Percentiles rank a stretch among this genome's conserved stretches.
Conservation (phyloP, 208 protist genomes). For the Willaertia magna region DNA sequence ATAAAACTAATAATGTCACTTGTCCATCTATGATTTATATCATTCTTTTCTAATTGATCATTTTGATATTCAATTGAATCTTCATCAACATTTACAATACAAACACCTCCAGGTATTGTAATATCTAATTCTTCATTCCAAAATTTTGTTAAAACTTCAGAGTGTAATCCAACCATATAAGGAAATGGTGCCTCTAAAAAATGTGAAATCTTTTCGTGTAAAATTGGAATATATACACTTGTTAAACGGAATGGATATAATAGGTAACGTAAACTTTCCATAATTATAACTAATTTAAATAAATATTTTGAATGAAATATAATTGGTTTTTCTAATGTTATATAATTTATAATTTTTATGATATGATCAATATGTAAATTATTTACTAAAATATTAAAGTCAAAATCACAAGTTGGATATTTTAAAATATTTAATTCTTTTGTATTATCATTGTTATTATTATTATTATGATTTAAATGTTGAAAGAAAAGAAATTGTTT, state of each 20-base stretch:
- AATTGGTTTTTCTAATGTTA: neutral
- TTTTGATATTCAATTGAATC: neutral
- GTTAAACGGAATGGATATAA: neutral
- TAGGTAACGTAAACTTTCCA: neutral
- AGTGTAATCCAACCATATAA: neutral
- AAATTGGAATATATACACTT: neutral
- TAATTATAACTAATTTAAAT: neutral
- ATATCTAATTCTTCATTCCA: neutral
- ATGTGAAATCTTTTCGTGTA: neutral
- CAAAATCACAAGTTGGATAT: neutral
- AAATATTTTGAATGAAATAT: neutral
- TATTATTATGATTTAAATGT: too few relatives aligned
- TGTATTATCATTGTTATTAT: too few relatives aligned
- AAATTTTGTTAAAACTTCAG: neutral
- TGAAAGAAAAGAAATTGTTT: too few relatives aligned
- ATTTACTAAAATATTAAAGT: neutral
- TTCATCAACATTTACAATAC: neutral
- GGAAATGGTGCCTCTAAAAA: slow-evolving; percentile 2
- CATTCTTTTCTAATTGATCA: neutral
- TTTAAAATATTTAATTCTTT: neutral
- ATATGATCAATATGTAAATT: neutral
- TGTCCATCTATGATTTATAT: neutral
- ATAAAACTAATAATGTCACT: neutral
- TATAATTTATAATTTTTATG: neutral
- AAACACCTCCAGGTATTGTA: neutral